Percentiles rank a stretch among this genome's conserved stretches.
phyloP scores from a whole-genome alignment of 2,329 filamentous ascomycete species.

The Aspergillus fijiensis region DNA sequence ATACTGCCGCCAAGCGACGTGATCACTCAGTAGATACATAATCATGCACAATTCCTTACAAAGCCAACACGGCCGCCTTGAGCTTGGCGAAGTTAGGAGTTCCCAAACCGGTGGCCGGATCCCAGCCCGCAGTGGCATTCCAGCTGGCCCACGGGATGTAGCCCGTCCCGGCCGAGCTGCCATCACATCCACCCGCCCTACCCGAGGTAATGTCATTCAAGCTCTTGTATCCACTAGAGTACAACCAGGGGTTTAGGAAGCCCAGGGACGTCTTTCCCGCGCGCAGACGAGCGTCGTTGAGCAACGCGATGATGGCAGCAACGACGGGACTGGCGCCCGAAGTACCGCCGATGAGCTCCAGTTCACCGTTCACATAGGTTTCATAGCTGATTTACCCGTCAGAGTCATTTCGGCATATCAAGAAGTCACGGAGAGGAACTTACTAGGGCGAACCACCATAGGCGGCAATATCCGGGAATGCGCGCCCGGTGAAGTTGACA shows the following conservation, averaged over 20 bases:
- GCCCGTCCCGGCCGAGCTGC: slow-evolving; percentile 24
- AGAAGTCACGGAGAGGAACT: slow-evolving; percentile 30
- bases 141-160: slow-evolving; percentile 28
- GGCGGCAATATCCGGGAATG: slow-evolving; percentile 59
- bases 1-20: not conserved
- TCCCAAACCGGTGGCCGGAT: slow-evolving; percentile 43
- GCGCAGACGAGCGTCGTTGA: slow-evolving; percentile 5
- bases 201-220: slow-evolving; percentile 50
- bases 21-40: not conserved
- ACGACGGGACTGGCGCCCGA: slow-evolving; percentile 2
- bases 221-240: slow-evolving; percentile 47
- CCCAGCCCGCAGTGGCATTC: slow-evolving; percentile 41
- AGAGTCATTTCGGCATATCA: not conserved
- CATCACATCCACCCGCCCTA: slow-evolving; percentile 35
- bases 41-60: not conserved
- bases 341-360: not conserved
- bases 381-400: not conserved
- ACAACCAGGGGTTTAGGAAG: slow-evolving; percentile 59
- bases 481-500: slow-evolving; percentile 52
- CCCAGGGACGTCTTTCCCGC: slow-evolving; percentile 52
- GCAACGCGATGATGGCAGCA: not conserved
- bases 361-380: not conserved
- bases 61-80: not conserved
- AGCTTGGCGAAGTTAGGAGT: slow-evolving; percentile 24
- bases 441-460: slow-evolving; percentile 52